phyloP scores from a whole-genome alignment of 371 early-diverging fungal species.

The Mucor velutinosus region DNA sequence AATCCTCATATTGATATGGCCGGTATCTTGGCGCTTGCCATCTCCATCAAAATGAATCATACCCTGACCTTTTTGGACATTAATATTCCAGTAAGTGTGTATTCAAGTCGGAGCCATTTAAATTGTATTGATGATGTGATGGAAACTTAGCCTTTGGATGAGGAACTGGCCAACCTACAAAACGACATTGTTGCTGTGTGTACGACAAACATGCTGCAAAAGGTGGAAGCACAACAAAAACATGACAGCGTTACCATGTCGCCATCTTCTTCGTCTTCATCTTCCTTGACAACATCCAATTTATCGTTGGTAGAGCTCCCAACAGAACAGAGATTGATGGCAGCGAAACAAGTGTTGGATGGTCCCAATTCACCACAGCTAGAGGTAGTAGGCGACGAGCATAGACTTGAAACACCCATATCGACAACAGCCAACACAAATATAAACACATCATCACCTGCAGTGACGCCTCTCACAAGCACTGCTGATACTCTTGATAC shows the following conservation, averaged over 20 bases:
- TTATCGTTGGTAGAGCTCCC: constrained; percentile 5
- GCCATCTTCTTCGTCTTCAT: constrained; percentile 9
- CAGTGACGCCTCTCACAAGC: not conserved
- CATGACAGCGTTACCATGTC: not conserved
- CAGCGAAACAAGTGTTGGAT: constrained; percentile 1
- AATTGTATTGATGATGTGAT: not conserved
- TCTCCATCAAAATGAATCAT: constrained; percentile 76
- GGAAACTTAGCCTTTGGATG: constrained; percentile 56
- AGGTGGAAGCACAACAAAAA: constrained; percentile 22
- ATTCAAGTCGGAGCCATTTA: not conserved
- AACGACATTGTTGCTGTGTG: constrained; percentile 74
- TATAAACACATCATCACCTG: not conserved
- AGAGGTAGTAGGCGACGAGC: not conserved
- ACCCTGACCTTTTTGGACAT: constrained; percentile 77
- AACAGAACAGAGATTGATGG: not conserved
- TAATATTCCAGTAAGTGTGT: constrained; percentile 57
- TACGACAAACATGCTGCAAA: constrained; percentile 65
- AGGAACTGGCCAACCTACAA: constrained; percentile 67
- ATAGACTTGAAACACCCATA: not conserved
- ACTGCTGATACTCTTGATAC: not conserved
- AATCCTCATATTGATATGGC: constrained; percentile 79
- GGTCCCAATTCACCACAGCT: not conserved
- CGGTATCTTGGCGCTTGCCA: constrained; percentile 78
- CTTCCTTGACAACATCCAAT: constrained; percentile 1
- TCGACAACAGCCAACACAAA: not conserved